Base-by-base conservation (phyloP, 2,329 filamentous ascomycete species). In the Knufia petricola region DNA sequence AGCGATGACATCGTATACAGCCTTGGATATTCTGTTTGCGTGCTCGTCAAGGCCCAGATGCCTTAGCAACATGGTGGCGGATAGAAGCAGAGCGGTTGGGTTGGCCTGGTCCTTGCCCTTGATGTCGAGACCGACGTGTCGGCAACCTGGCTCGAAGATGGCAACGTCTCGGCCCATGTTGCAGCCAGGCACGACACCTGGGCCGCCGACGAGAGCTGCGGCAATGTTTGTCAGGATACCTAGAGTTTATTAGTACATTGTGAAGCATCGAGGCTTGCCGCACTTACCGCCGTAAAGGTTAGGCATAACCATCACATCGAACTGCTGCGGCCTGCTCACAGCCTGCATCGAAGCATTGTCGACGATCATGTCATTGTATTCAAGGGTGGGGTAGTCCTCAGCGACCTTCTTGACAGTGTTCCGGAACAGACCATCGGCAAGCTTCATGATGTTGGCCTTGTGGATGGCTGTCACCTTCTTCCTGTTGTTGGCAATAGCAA, bases 371-470 rank as follows among this genome's bases (percentile, higher is more conserved):
- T 98, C 92, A 77, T 94, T 94, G 66, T 84, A 84, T 77, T 95
- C 86, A 61, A 98, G 78, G 55, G 87, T 94, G 52, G 92, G 90
- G 76, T 92, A 98, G 69, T 95, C 87, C 76, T 94, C 85, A 59
- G 88, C 86, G 60, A 92, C 82, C 64, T 82, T 78, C 76, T 94
- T 87, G 79, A 96, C 94, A 60, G 92, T 96, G 75, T 83, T 90
- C 69, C 92, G 85, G 87, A 98, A 98, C 50, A 98, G 85, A 72
- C 92, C 92, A 62, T 98, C 92, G 68, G 89, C 90, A 52, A 98
- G 79, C 81, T 98, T 98, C 92, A 98, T 98, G 76, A 98, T 98
- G 79, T 98, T 98, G 73, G 92, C 92, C 81, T 98, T 98, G 84
- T 98, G 92, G 67, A 98, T 96, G 76, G 90, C 95, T 59, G 92